These are phyloP conservation scores for Apiospora rasikravindrae DNA, from an alignment of 2,329 filamentous ascomycete species.

Conservation along the genomic window DNA sequence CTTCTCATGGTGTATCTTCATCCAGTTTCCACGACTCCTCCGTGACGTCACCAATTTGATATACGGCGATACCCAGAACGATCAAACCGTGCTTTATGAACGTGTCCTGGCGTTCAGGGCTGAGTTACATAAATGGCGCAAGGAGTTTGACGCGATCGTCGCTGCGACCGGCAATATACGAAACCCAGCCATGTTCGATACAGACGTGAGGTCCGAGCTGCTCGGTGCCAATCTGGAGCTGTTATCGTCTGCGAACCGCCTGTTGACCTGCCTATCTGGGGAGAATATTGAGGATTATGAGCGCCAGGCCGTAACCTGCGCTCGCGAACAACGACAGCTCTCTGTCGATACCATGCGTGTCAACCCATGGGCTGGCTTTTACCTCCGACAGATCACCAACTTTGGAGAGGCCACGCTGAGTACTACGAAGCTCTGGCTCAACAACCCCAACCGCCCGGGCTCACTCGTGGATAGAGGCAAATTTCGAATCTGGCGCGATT, in stretches of 20 bases:
- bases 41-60: slow-evolving; percentile 20
- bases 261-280: slow-evolving; percentile 20
- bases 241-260: not conserved
- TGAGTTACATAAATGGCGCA: slow-evolving; percentile 19
- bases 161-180: not conserved
- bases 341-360: not conserved
- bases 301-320: slow-evolving; percentile 14
- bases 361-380: slow-evolving; percentile 22
- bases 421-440: slow-evolving; percentile 17
- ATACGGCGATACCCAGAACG: slow-evolving; percentile 17
- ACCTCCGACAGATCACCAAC: slow-evolving; percentile 21
- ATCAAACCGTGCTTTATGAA: slow-evolving; percentile 15
- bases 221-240: slow-evolving; percentile 19
- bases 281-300: slow-evolving; percentile 7
- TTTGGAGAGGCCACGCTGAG: slow-evolving; percentile 18
- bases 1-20: slow-evolving; percentile 17
- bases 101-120: slow-evolving; percentile 7
- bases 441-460: slow-evolving; percentile 11
- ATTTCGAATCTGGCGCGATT: slow-evolving; percentile 7
- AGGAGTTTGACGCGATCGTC: slow-evolving; percentile 17
- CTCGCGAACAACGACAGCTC: slow-evolving; percentile 15
- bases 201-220: slow-evolving; percentile 20
- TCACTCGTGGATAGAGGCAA: slow-evolving; percentile 4
- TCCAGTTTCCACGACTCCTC: slow-evolving; percentile 20
- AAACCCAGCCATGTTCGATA: not conserved